Evolutionary conservation across 768 basidiomycete species (phyloP).

Genomic region (Serendipita vermifera): DNA sequence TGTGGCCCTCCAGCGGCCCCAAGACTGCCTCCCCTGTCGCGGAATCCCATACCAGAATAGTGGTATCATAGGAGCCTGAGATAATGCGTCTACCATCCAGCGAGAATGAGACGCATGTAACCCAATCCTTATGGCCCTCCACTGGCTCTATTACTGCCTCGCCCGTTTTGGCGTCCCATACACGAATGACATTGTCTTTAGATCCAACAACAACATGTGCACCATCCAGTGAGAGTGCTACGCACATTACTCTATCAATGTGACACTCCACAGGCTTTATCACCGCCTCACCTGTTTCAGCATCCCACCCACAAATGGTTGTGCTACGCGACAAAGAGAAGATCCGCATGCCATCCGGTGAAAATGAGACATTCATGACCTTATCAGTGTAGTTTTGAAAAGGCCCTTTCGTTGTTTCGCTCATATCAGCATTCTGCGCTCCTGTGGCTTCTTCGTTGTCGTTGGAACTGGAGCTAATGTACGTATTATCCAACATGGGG

Average conservation of each 20-base stretch:
- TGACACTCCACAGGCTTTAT: constrained; percentile 6
- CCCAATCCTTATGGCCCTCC: constrained; percentile 21
- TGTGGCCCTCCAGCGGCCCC: constrained; percentile 17
- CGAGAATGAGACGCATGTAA: constrained; percentile 20
- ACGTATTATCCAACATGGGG: too few relatives aligned
- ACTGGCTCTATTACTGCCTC: constrained; percentile 23
- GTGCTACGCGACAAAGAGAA: constrained; percentile 23
- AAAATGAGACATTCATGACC: constrained; percentile 21
- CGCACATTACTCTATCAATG: constrained; percentile 15
- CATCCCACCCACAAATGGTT: constrained; percentile 23
- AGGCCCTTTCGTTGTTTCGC: too few relatives aligned
- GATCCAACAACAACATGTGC: constrained; percentile 21
- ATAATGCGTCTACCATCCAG: constrained; percentile 19
- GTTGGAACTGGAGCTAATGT: too few relatives aligned
- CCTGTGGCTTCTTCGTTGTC: too few relatives aligned
- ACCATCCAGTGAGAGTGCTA: constrained; percentile 22
- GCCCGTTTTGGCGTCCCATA: constrained; percentile 24
- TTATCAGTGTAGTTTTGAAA: constrained; percentile 16
- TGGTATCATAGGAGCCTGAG: constrained; percentile 22
- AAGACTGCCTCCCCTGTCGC: too few relatives aligned
- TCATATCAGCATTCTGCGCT: too few relatives aligned
- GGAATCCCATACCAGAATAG: constrained; percentile 23
- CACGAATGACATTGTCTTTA: constrained; percentile 20
- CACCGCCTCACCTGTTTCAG: constrained; percentile 16
- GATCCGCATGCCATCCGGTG: constrained; percentile 20